Evolutionary conservation across 768 basidiomycete genomes (phyloP).

Genomic region (Lactifluus piperatus): DNA sequence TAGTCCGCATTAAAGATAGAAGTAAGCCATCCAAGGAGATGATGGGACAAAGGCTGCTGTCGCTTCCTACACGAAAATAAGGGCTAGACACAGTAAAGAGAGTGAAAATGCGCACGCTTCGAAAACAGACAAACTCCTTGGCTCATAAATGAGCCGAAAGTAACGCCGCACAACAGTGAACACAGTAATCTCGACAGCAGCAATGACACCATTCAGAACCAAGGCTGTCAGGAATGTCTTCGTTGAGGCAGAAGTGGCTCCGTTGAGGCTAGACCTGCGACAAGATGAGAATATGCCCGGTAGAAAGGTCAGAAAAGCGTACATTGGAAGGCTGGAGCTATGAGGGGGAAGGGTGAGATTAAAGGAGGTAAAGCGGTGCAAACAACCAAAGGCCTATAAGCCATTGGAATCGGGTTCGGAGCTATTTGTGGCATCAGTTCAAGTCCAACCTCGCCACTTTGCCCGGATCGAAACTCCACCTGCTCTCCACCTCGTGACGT

Average conservation of each 20-base stretch:
- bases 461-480: no score
- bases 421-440: not conserved
- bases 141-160: slow-evolving; percentile 88
- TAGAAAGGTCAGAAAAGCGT: not conserved
- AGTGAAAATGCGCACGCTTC: slow-evolving; percentile 30
- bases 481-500: no score
- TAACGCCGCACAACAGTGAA: slow-evolving; percentile 81
- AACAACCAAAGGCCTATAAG: not conserved
- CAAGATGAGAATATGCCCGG: not conserved
- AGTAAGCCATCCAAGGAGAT: slow-evolving; percentile 56
- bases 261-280: slow-evolving; percentile 31
- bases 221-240: slow-evolving; percentile 78
- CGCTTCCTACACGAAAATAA: slow-evolving; percentile 41
- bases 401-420: not conserved
- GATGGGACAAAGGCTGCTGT: slow-evolving; percentile 40
- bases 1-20: slow-evolving; percentile 59
- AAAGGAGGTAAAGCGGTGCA: not conserved
- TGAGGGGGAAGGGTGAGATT: not conserved
- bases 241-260: slow-evolving; percentile 60
- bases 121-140: slow-evolving; percentile 60
- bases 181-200: slow-evolving; percentile 56
- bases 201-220: slow-evolving; percentile 70
- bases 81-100: not conserved
- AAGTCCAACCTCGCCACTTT: no score
- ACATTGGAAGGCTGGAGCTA: not conserved